phyloP scores from a whole-genome alignment of 2,329 filamentous ascomycete genomes.

The Simplicillium aogashimaense region DNA sequence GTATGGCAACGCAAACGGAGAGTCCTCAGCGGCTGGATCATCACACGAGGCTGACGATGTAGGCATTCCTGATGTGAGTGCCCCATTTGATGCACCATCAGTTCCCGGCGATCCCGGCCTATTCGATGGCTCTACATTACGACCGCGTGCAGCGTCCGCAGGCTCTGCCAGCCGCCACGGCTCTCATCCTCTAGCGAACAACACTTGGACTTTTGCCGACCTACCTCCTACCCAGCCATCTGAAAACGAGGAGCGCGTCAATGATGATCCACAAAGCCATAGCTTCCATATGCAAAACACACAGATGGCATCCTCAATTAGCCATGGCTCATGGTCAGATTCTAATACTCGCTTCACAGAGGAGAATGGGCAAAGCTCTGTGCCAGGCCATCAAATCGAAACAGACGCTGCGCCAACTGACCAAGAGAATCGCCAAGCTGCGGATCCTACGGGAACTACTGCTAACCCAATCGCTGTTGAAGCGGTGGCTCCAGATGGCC shows the following conservation, averaged over 20 bases:
- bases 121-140: constrained; percentile 7
- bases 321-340: neutral
- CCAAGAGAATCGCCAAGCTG: no score
- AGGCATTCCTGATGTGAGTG: no score
- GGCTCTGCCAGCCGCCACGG: constrained; percentile 34
- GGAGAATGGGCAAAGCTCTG: neutral
- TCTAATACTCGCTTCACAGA: neutral
- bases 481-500: constrained; percentile 5
- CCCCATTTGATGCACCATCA: no score
- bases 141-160: constrained; percentile 48
- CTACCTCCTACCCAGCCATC: constrained; percentile 17
- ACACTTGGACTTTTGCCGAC: constrained; percentile 49
- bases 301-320: neutral
- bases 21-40: no score
- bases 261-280: no score
- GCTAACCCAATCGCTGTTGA: constrained; percentile 3
- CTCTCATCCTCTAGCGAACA: constrained; percentile 45
- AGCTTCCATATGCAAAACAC: neutral
- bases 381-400: neutral
- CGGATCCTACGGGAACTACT: no score
- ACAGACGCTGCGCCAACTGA: no score
- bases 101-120: no score
- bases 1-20: no score
- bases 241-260: constrained; percentile 4
- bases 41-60: no score